Evolutionary conservation across 345 rosid species (phyloP), one percentile per base, ranked within the genome.

Genomic region (Euphorbia pulcherrima): DNA sequence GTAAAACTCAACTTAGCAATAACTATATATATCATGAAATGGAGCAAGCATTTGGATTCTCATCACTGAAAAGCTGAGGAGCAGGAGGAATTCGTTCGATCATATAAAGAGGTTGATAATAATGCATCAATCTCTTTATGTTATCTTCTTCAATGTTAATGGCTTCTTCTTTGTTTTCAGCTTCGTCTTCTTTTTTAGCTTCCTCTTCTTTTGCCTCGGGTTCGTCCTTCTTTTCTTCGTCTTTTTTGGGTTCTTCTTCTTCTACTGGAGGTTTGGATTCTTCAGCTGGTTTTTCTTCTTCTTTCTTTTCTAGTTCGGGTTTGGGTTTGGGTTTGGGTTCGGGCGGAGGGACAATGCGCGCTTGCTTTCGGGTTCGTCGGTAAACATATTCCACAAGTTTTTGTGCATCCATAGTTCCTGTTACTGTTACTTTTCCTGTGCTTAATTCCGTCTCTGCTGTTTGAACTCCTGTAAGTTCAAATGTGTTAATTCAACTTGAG

Each of bases 11-110:
- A n/a, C n/a, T n/a, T n/a, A n/a, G n/a, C n/a, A n/a, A n/a, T 33
- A 33, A 2, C 37, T 33, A 33, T 33, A 33, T 33, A 33, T 33
- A 33, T 83, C 74, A 94, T 52, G 88, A 81, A 70, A 94, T 85
- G 80, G 82, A 82, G 64, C 99, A 94, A 6, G 99, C 99, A 64
- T 94, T 89, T 18, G 97, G 99, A 71, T 94, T 94, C 80, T 94
- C 99, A 57, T 94, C 99, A 46, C 99, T 94, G 75, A 91, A 94
- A 60, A 91, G 86, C 78, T 89, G 97, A 60, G 97, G 93, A 14
- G 97, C 92, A 14, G 97, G 86, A 24, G 92, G 95, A 71, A 88
- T 84, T 66, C 78, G 78, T 70, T 94, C 96, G 4, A 89, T 80
- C 67, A 86, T 80, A 60, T 94, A 88, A 54, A 77, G 70, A 12